A percentile compares a stretch with the other conserved stretches of the same genome.
phyloP scores from a whole-genome alignment of 1,139 yeast species.

The Protomyces gravidus region DNA sequence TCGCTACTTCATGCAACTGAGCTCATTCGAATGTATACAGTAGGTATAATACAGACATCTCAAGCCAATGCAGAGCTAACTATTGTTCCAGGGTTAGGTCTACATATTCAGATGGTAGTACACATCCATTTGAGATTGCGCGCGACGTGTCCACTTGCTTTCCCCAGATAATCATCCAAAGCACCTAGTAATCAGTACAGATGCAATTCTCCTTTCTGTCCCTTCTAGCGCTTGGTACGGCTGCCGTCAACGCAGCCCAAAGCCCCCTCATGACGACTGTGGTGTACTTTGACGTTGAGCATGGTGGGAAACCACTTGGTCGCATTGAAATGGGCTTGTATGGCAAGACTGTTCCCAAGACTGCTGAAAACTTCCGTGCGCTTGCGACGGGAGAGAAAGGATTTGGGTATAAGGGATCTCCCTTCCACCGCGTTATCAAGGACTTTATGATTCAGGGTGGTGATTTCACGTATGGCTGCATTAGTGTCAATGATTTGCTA shows the following conservation, averaged over 20 bases:
- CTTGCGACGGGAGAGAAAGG: conserved; percentile 91
- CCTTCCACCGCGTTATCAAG: conserved; percentile 79
- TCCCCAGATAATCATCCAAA: no score
- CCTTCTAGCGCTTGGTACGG: background rate
- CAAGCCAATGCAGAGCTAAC: no score
- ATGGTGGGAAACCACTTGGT: conserved; percentile 69
- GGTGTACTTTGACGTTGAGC: conserved; percentile 81
- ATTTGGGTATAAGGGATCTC: conserved; percentile 61
- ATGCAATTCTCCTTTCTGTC: background rate
- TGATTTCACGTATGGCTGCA: conserved; percentile 72
- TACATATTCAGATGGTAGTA: no score
- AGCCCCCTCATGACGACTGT: conserved; percentile 32
- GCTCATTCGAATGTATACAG: no score
- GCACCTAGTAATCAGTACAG: background rate
- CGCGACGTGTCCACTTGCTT: no score
- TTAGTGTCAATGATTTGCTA: background rate
- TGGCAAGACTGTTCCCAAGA: conserved; percentile 86
- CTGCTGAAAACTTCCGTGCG: conserved; percentile 89
- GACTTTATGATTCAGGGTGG: conserved; percentile 94
- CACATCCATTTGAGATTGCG: no score
- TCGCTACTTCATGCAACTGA: no score
- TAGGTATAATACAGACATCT: no score
- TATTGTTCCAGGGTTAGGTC: no score
- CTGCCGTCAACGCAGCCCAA: conserved; percentile 15
- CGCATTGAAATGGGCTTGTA: conserved; percentile 74